Conservation (phyloP, 2,329 filamentous ascomycete species). For the Capronia epimyces region DNA sequence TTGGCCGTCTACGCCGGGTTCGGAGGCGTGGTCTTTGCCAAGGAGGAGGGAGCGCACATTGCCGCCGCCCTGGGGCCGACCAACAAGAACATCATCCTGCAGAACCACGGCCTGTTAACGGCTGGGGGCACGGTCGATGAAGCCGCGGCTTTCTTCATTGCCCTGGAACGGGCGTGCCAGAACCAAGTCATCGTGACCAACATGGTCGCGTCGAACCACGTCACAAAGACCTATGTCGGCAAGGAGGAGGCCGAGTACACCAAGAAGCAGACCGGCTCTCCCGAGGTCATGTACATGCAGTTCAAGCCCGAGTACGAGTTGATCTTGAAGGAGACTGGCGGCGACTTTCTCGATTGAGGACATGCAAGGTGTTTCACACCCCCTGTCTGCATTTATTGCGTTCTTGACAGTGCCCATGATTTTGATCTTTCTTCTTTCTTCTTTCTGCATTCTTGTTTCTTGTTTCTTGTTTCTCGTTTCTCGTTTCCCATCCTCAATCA, state of each 20-base stretch:
- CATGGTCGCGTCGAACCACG: slow-evolving; percentile 49
- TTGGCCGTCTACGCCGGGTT: slow-evolving; percentile 50
- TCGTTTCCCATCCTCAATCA: no score
- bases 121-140: slow-evolving; percentile 40
- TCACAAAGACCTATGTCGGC: slow-evolving; percentile 59
- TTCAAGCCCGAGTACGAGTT: slow-evolving; percentile 65
- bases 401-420: no score
- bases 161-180: slow-evolving; percentile 51
- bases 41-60: slow-evolving; percentile 51
- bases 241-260: slow-evolving; percentile 66
- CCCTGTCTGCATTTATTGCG: no score
- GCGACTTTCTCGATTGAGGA: slow-evolving; percentile 44
- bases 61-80: slow-evolving; percentile 45
- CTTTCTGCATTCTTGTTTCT: no score
- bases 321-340: slow-evolving; percentile 56
- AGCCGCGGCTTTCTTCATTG: slow-evolving; percentile 51
- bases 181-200: slow-evolving; percentile 45
- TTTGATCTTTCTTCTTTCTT: no score
- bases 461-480: no score
- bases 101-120: slow-evolving; percentile 43
- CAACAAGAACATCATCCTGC: slow-evolving; percentile 47
- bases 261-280: slow-evolving; percentile 56
- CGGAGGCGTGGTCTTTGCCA: slow-evolving; percentile 50
- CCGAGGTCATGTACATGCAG: slow-evolving; percentile 62
- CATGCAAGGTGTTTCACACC: no score